A percentile compares a stretch with the other conserved stretches of the same genome.
These are phyloP conservation scores for Cercospora sp. DNA, from an alignment of 2,329 filamentous ascomycete genomes.

Conservation along the genomic window DNA sequence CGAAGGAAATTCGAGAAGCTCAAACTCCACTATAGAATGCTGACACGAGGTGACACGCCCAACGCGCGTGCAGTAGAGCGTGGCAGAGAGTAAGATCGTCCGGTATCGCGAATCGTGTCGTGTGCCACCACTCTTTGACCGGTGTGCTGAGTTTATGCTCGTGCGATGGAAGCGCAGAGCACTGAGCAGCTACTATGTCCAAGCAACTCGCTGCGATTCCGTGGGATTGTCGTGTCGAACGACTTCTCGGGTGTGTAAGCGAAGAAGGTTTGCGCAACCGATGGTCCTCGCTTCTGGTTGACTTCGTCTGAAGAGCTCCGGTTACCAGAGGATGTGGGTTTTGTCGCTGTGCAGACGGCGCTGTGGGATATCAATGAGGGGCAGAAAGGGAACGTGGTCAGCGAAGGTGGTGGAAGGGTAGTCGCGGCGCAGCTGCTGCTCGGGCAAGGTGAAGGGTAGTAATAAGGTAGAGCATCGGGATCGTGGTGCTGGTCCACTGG, in stretches of 20 bases:
- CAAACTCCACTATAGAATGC: background rate
- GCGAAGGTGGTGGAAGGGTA: background rate
- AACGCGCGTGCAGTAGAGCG: constrained; percentile 13
- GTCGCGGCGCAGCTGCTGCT: background rate
- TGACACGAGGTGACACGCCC: background rate
- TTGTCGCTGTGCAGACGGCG: background rate
- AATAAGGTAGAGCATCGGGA: constrained; percentile 10
- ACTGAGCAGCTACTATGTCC: background rate
- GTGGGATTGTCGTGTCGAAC: background rate
- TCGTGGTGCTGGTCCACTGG: constrained; percentile 10
- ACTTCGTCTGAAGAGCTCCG: background rate
- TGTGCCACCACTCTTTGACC: constrained; percentile 1
- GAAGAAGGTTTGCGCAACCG: background rate
- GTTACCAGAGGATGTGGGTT: background rate
- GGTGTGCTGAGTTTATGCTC: background rate
- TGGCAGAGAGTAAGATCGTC: constrained; percentile 4
- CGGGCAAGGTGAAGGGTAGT: constrained; percentile 4
- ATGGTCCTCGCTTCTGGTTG: background rate
- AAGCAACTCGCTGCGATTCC: background rate
- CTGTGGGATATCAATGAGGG: background rate
- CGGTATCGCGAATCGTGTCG: constrained; percentile 6
- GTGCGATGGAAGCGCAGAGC: background rate
- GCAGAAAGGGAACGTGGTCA: background rate
- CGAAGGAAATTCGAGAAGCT: background rate
- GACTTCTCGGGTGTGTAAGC: background rate